Conservation (phyloP, 768 basidiomycete species). For the Paxillus ammoniavirescens region DNA sequence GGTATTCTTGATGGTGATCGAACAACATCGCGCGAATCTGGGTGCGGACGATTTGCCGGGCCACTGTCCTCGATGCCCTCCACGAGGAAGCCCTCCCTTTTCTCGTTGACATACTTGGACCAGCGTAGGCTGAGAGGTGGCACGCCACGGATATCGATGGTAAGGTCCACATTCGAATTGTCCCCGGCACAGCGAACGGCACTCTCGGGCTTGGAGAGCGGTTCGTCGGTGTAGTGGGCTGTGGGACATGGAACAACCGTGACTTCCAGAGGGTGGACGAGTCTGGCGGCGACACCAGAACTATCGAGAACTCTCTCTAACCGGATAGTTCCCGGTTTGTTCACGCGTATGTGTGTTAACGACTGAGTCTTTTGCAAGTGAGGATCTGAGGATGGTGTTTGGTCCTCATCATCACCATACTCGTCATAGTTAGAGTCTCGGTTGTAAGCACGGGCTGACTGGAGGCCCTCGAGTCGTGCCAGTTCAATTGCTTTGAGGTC, state of each 20-base stretch:
- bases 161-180: conserved; percentile 51
- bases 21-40: conserved; percentile 22
- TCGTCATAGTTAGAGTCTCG: conserved; percentile 55
- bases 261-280: conserved; percentile 62
- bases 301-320: conserved; percentile 73
- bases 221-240: conserved; percentile 56
- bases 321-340: conserved; percentile 70
- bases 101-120: conserved; percentile 66
- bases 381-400: conserved; percentile 32
- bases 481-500: conserved; percentile 71
- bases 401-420: conserved; percentile 59
- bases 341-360: conserved; percentile 67
- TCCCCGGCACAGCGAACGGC: conserved; percentile 70
- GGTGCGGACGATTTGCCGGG: conserved; percentile 30
- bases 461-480: conserved; percentile 50
- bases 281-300: conserved; percentile 68
- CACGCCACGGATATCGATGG: conserved; percentile 67
- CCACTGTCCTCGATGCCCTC: conserved; percentile 77
- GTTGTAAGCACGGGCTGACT: conserved; percentile 39
- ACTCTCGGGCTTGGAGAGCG: conserved; percentile 34
- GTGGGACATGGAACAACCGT: conserved; percentile 80
- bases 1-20: conserved; percentile 34
- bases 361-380: conserved; percentile 73
- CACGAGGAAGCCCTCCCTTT: conserved; percentile 69
- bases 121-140: conserved; percentile 78